Base-by-base conservation (phyloP, 768 basidiomycete species). In the Leccinum subtestaceum region DNA sequence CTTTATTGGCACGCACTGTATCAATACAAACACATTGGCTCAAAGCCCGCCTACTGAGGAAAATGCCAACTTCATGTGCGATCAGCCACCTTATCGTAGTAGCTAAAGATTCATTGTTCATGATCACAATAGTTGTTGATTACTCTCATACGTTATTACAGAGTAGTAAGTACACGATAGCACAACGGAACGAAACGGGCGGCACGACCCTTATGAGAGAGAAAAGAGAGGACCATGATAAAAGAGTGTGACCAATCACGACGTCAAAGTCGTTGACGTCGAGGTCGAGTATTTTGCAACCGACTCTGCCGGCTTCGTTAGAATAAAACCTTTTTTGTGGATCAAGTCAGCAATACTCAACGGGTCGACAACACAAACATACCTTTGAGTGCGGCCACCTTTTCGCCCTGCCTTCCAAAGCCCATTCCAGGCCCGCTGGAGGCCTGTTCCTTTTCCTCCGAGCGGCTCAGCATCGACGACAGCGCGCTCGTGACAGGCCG, bases 361-460 rank as follows among this genome's bases (percentile, higher is more conserved):
- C 25, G 43, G 17, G 66, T 36, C 23, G 51, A 58, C 54, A 15
- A 8, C 69, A 17, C 15, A 15, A 17, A 64, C 61, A 21, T 54
- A 72, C 91, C 90, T 66, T 80, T 82, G 52, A 88, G 75, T 4
- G 80, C 87, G 5, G 91, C 91, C 43, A 80, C 80, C 75, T 88
- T 92, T 78, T 93, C 89, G 21, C 83, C 91, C 68, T 91, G 89
- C 53, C 84, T 79, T 17, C 92, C 93, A 65, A 94, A 95, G 1
- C 93, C 92, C 69, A 83, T 81, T 4, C 84, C 83, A 55, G 73
- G 71, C 68, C 77, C 79, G 57, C 59, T 43, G 7, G 29, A 3
- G 23, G 88, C 4, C 46, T 67, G 67, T 29, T 65, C 66, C 13
- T 58, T 21, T 13, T 25, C 25, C 5, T 48, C 47, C n/a, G 21